phyloP scores from a whole-genome alignment of 2,329 filamentous ascomycete genomes.

The Fusarium secorum region DNA sequence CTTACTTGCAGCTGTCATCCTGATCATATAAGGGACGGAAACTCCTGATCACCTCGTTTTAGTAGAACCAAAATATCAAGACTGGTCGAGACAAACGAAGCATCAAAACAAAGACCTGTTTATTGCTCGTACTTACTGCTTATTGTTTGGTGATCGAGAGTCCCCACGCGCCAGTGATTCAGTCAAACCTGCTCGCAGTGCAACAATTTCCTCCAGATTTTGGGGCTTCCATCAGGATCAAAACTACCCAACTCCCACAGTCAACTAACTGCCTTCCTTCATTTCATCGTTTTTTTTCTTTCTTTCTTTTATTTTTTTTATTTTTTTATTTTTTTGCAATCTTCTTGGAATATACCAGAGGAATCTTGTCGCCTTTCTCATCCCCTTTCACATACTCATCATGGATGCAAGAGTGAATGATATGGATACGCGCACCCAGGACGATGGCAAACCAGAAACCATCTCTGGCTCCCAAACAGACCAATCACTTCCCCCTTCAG shows the following conservation, averaged over 20 bases:
- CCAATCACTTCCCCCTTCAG: neutral
- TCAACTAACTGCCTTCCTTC: neutral
- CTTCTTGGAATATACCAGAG: neutral
- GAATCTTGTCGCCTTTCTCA: neutral
- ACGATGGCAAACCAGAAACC: neutral
- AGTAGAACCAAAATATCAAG: neutral
- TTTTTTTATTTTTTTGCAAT: too few relatives aligned
- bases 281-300: too few relatives aligned
- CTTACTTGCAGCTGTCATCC: neutral
- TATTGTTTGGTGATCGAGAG: neutral
- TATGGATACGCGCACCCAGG: neutral
- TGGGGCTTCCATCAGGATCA: neutral
- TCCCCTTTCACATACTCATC: neutral
- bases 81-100: neutral
- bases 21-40: neutral
- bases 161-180: neutral
- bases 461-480: neutral
- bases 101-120: neutral
- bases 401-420: neutral
- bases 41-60: neutral
- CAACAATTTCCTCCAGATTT: neutral
- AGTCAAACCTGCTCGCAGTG: neutral
- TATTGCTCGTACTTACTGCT: neutral
- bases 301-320: too few relatives aligned
- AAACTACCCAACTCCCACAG: neutral